phyloP scores from a whole-genome alignment of 169 alveolate species.

The Eimeria necatrix region DNA sequence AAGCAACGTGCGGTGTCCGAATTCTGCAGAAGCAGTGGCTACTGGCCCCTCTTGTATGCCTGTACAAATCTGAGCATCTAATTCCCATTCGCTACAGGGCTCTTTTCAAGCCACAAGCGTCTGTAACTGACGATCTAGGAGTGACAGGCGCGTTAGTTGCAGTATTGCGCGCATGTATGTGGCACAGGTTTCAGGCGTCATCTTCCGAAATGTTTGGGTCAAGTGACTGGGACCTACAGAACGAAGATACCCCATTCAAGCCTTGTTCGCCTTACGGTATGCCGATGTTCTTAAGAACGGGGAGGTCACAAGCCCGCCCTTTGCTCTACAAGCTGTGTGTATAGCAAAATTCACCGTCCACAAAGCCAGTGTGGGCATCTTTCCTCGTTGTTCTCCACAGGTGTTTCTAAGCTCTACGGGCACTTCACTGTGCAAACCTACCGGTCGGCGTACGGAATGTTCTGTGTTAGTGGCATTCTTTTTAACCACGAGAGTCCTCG shows the following conservation, averaged over 20 bases:
- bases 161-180: neutral
- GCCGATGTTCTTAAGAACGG: neutral
- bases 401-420: conserved; percentile 87
- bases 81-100: neutral
- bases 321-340: neutral
- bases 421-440: conserved; percentile 87
- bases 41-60: neutral
- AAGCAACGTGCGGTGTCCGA: conserved; percentile 3
- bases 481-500: conserved; percentile 92
- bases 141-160: too few relatives aligned
- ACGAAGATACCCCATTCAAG: conserved; percentile 90
- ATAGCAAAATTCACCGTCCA: neutral
- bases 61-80: neutral
- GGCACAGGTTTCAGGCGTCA: conserved; percentile 87
- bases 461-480: conserved; percentile 87
- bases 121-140: too few relatives aligned
- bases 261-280: conserved; percentile 93
- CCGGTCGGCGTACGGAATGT: conserved; percentile 87
- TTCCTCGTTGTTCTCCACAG: neutral
- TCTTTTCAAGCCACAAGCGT: too few relatives aligned
- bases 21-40: neutral
- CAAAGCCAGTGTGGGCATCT: neutral
- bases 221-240: conserved; percentile 74
- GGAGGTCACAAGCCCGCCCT: too few relatives aligned
- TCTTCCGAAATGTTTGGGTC: conserved; percentile 90